Conservation (phyloP, 2,329 filamentous ascomycete genomes). For the Cytospora leucostoma region DNA sequence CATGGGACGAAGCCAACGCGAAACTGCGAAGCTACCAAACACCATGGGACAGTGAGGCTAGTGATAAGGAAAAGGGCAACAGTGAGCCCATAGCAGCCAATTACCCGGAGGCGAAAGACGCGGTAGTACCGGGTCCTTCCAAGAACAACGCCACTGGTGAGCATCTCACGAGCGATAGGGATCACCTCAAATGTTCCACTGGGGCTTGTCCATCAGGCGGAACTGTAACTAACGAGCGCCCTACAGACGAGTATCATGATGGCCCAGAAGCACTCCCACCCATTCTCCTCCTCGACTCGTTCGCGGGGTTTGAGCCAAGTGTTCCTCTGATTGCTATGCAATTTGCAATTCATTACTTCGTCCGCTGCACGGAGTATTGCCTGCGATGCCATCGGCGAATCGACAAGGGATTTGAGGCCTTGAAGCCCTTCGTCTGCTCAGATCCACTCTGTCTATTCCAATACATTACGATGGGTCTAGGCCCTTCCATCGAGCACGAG, state of each 20-base stretch:
- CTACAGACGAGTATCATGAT: constrained; percentile 14
- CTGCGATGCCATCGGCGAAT: constrained; percentile 77
- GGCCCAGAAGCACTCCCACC: constrained; percentile 1
- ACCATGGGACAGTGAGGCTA: background rate
- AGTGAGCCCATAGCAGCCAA: background rate
- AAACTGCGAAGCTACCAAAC: constrained; percentile 22
- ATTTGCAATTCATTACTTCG: constrained; percentile 74
- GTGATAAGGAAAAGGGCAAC: background rate
- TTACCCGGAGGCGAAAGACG: background rate
- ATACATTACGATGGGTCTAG: constrained; percentile 84
- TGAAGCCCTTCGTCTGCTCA: constrained; percentile 80
- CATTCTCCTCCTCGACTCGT: constrained; percentile 11
- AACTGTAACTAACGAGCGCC: constrained; percentile 16
- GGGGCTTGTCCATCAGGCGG: constrained; percentile 9
- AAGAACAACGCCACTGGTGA: background rate
- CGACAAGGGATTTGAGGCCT: constrained; percentile 63
- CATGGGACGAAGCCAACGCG: constrained; percentile 69
- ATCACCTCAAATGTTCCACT: constrained; percentile 33
- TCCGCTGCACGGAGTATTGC: constrained; percentile 83
- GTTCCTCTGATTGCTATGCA: constrained; percentile 66
- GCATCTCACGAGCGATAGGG: constrained; percentile 26
- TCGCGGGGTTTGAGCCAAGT: constrained; percentile 40
- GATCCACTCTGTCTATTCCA: constrained; percentile 79
- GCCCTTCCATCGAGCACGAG: constrained; percentile 82
- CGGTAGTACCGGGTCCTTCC: background rate